Evolutionary conservation across 352 stramenopile genomes (phyloP).

Genomic region (Phytopythium delawarense): DNA sequence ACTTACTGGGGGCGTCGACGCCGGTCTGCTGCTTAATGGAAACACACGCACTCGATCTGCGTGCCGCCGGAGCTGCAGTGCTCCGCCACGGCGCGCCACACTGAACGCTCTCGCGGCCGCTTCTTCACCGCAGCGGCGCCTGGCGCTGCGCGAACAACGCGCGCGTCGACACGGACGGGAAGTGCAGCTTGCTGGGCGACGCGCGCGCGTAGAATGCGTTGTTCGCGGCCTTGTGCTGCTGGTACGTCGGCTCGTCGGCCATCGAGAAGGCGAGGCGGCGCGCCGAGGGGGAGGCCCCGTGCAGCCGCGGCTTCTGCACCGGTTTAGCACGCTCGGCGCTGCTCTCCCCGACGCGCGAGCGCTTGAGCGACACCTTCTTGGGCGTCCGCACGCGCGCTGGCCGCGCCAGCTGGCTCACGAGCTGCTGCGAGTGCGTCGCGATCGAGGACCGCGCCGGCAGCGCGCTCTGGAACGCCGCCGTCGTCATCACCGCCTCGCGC

Average conservation of each 20-base stretch:
- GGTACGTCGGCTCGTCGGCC: background rate
- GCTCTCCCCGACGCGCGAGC: constrained; percentile 35
- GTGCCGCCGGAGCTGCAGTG: background rate
- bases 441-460: constrained; percentile 18
- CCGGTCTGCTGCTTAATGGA: background rate
- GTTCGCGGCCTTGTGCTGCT: background rate
- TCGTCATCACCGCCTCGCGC: background rate
- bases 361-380: constrained; percentile 57
- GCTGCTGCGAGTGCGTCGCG: constrained; percentile 1
- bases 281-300: constrained; percentile 19
- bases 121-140: constrained; percentile 31
- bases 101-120: background rate
- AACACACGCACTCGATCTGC: background rate
- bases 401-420: constrained; percentile 39
- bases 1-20: background rate
- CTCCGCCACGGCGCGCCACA: background rate
- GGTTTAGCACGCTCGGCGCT: constrained; percentile 48
- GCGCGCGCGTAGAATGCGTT: constrained; percentile 17
- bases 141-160: constrained; percentile 43
- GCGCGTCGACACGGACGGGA: constrained; percentile 28
- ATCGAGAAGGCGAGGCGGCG: constrained; percentile 9
- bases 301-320: constrained; percentile 52
- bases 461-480: constrained; percentile 24
- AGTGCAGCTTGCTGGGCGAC: constrained; percentile 55
- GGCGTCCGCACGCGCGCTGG: constrained; percentile 44